These are phyloP conservation scores for Hypomontagnella monticulosa DNA, from an alignment of 495 filamentous ascomycete genomes.

Conservation along the genomic window DNA sequence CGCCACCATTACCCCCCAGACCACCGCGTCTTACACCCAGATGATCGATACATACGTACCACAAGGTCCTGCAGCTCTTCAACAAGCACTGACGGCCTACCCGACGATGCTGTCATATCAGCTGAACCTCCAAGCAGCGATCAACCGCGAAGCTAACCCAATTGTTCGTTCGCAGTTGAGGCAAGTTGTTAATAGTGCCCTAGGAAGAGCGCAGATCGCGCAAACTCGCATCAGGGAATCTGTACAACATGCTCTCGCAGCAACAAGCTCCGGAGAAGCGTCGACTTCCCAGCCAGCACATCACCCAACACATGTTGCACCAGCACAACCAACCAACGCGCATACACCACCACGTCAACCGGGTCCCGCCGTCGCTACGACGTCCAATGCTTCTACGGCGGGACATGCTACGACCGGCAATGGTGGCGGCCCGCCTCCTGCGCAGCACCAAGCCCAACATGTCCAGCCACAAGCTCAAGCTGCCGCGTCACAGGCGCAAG, in stretches of 20 bases:
- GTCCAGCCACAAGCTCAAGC: slow-evolving; percentile 34
- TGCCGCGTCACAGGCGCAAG: slow-evolving; percentile 18
- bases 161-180: slow-evolving; percentile 53
- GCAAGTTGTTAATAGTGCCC: slow-evolving; percentile 51
- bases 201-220: slow-evolving; percentile 57
- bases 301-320: not conserved
- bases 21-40: slow-evolving; percentile 45
- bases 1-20: slow-evolving; percentile 48
- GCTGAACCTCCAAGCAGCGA: slow-evolving; percentile 51
- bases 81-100: slow-evolving; percentile 54
- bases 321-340: slow-evolving; percentile 20
- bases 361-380: slow-evolving; percentile 1
- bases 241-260: slow-evolving; percentile 43
- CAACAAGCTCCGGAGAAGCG: slow-evolving; percentile 23
- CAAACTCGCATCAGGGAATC: slow-evolving; percentile 49
- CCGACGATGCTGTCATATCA: slow-evolving; percentile 56
- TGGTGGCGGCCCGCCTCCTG: slow-evolving; percentile 37
- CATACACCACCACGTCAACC: slow-evolving; percentile 20
- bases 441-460: slow-evolving; percentile 22
- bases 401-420: slow-evolving; percentile 13
- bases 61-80: slow-evolving; percentile 53
- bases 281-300: slow-evolving; percentile 18
- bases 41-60: slow-evolving; percentile 57
- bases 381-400: slow-evolving; percentile 6
- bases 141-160: slow-evolving; percentile 54